Conservation (phyloP, 257 asterid species). For the Thymus mandschuricus region DNA sequence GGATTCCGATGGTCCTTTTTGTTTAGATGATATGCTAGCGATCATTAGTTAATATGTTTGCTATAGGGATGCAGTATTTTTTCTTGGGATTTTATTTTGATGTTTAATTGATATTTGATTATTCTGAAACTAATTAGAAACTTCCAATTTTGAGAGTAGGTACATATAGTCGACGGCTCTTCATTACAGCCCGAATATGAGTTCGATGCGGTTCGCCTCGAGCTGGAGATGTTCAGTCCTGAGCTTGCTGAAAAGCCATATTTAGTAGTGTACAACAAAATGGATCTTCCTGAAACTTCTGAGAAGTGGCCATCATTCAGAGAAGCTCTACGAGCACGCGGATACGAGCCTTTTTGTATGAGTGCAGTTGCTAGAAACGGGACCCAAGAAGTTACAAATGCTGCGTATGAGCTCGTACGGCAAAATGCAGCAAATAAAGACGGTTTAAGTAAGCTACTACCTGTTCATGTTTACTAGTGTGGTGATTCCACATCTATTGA, state of each 20-base stretch:
- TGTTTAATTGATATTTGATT: not conserved
- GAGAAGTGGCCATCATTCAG: conserved; percentile 78
- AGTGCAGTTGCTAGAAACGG: conserved; percentile 84
- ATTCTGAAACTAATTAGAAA: conserved; percentile 34
- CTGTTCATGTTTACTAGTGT: conserved; percentile 7
- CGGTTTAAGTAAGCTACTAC: conserved; percentile 43
- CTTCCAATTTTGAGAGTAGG: conserved; percentile 50
- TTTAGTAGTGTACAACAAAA: conserved; percentile 84
- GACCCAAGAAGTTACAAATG: conserved; percentile 74
- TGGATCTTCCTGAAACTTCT: conserved; percentile 91
- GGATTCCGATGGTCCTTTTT: too few species aligned
- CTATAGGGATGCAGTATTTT: not conserved
- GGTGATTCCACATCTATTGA: not conserved
- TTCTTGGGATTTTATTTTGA: not conserved
- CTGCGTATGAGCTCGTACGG: conserved; percentile 71
- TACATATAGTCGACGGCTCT: conserved; percentile 93
- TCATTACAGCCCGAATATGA: conserved; percentile 90
- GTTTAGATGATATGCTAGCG: too few species aligned
- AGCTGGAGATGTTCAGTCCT: conserved; percentile 95
- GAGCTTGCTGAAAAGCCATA: conserved; percentile 87
- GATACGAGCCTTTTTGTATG: conserved; percentile 80
- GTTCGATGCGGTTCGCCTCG: conserved; percentile 96
- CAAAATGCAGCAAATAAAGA: conserved; percentile 44
- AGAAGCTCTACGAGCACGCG: conserved; percentile 62
- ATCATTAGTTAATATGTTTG: too few species aligned